These are phyloP conservation scores for Sarocladium oryzae DNA, from an alignment of 2,329 filamentous ascomycete species.

Conservation along the genomic window DNA sequence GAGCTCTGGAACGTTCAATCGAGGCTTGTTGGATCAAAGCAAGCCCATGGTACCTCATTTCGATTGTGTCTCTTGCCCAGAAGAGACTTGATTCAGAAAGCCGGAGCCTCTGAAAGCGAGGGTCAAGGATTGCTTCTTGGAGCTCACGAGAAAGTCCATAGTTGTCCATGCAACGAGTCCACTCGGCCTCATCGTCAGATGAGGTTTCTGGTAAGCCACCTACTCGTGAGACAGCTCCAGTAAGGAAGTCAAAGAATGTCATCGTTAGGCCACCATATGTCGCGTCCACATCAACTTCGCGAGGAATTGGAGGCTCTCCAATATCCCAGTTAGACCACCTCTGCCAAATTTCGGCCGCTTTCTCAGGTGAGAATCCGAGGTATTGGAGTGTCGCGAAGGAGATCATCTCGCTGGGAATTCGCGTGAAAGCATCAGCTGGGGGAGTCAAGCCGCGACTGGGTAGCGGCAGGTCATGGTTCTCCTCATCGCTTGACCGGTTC, in stretches of 20 bases:
- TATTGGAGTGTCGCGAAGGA: slow-evolving; percentile 13
- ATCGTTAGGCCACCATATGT: slow-evolving; percentile 3
- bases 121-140: slow-evolving; percentile 16
- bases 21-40: slow-evolving; percentile 11
- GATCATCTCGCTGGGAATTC: slow-evolving; percentile 13
- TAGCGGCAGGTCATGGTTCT: slow-evolving; percentile 12
- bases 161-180: slow-evolving; percentile 7
- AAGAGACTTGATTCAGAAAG: slow-evolving; percentile 11
- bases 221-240: slow-evolving; percentile 7
- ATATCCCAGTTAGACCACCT: slow-evolving; percentile 13
- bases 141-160: slow-evolving; percentile 11
- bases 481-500: slow-evolving; percentile 12
- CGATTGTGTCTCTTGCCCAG: slow-evolving; percentile 14
- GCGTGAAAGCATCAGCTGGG: slow-evolving; percentile 9
- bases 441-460: background rate
- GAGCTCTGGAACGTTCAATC: background rate
- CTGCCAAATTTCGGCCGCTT: slow-evolving; percentile 13
- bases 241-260: slow-evolving; percentile 13
- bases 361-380: slow-evolving; percentile 12
- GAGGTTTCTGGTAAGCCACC: no score
- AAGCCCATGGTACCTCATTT: slow-evolving; percentile 15
- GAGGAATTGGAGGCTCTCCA: slow-evolving; percentile 5
- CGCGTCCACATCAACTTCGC: slow-evolving; percentile 12
- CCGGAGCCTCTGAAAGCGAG: slow-evolving; percentile 13
- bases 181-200: slow-evolving; percentile 2